Conservation (phyloP, 108 stramenopile genomes). For the Cyclotella sp. region DNA sequence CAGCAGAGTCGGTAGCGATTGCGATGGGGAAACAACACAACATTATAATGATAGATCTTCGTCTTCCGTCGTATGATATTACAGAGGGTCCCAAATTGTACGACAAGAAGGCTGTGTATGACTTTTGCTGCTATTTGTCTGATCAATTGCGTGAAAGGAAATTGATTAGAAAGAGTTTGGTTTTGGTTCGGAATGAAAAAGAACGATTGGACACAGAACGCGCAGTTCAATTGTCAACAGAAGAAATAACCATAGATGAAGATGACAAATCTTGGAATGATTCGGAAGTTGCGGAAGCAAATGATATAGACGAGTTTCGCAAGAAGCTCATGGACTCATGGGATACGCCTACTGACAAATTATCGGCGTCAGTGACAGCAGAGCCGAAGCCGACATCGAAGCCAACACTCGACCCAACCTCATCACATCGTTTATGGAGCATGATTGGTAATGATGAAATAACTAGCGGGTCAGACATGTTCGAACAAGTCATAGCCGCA, state of each 20-base stretch:
- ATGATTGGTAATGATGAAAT: slow-evolving; percentile 37
- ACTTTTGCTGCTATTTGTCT: slow-evolving; percentile 33
- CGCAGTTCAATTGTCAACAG: background rate
- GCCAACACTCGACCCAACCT: slow-evolving; percentile 8
- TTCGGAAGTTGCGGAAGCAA: background rate
- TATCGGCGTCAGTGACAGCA: background rate
- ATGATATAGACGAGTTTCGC: slow-evolving; percentile 32
- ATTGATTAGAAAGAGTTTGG: slow-evolving; percentile 41
- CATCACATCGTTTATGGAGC: slow-evolving; percentile 56
- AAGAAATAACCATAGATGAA: background rate
- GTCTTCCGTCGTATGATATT: slow-evolving; percentile 53
- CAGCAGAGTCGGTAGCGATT: slow-evolving; percentile 34
- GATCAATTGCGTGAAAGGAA: slow-evolving; percentile 24
- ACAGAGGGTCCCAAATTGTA: slow-evolving; percentile 46
- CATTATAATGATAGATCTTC: slow-evolving; percentile 47
- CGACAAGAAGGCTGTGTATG: slow-evolving; percentile 30
- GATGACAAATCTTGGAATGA: slow-evolving; percentile 11
- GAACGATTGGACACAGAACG: slow-evolving; percentile 35
- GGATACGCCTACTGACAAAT: slow-evolving; percentile 20
- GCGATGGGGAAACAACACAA: slow-evolving; percentile 39
- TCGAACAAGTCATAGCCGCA: slow-evolving; percentile 46
- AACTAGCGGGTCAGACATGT: slow-evolving; percentile 48
- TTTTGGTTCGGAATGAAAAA: slow-evolving; percentile 45
- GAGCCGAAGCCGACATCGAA: background rate
- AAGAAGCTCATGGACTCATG: slow-evolving; percentile 37